Conservation (phyloP, 2,329 filamentous ascomycete genomes). For the Mariannaea elegans region DNA sequence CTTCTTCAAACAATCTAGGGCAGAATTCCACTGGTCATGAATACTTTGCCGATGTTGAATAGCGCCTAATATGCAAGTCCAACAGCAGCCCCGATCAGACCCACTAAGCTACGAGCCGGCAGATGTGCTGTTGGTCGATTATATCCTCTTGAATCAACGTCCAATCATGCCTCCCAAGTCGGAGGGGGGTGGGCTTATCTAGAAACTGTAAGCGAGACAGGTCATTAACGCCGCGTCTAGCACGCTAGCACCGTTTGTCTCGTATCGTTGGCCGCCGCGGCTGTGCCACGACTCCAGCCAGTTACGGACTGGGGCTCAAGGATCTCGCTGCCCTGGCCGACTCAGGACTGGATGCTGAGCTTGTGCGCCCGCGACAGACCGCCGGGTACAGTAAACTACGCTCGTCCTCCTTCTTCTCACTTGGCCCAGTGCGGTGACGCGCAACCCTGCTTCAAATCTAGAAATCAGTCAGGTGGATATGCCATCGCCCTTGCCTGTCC, state of each 20-base stretch:
- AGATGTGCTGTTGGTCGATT: constrained; percentile 38
- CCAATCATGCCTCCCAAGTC: constrained; percentile 30
- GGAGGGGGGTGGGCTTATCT: constrained; percentile 26
- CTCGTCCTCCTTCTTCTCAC: constrained; percentile 3
- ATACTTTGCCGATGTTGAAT: not conserved
- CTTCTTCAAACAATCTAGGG: not conserved
- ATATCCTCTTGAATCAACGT: constrained; percentile 28
- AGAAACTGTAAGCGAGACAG: constrained; percentile 37
- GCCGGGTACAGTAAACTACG: constrained; percentile 7
- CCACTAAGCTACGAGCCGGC: constrained; percentile 30
- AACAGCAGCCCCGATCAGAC: constrained; percentile 21
- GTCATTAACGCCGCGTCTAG: constrained; percentile 45
- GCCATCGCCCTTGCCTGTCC: constrained; percentile 24
- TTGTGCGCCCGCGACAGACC: constrained; percentile 28
- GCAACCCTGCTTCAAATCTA: constrained; percentile 17
- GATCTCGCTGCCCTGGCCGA: constrained; percentile 19
- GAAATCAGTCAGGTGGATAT: constrained; percentile 16
- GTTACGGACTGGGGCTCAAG: constrained; percentile 16
- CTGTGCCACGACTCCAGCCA: constrained; percentile 34
- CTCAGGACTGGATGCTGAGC: constrained; percentile 21
- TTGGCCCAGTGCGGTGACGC: constrained; percentile 19
- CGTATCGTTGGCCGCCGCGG: constrained; percentile 41
- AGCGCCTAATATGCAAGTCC: not conserved
- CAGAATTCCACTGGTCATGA: not conserved
- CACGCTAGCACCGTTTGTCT: constrained; percentile 41